phyloP scores from a whole-genome alignment of 176 grass and related monocot genomes.

The Tuctoria greenei region DNA sequence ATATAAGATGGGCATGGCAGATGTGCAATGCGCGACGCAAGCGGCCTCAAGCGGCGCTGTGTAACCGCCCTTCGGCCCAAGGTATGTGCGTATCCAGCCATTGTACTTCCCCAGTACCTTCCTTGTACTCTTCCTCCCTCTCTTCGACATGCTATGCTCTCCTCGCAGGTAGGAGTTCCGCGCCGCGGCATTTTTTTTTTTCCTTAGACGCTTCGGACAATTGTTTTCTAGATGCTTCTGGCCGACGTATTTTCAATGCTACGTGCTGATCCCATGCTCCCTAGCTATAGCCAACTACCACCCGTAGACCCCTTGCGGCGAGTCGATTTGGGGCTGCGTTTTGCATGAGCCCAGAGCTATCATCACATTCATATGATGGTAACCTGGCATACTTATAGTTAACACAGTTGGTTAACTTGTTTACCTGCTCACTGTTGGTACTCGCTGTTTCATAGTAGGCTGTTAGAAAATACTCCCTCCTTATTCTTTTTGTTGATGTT shows the following conservation, averaged over 20 bases:
- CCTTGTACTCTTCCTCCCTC: conserved; percentile 31
- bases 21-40: conserved; percentile 15
- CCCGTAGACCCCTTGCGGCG: background rate
- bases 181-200: conserved; percentile 24
- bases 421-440: too few relatives aligned
- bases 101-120: conserved; percentile 8
- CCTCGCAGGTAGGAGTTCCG: conserved; percentile 3
- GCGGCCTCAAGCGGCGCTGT: conserved; percentile 23
- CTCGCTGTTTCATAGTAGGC: too few relatives aligned
- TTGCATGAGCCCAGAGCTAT: too few relatives aligned
- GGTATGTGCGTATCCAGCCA: conserved; percentile 37
- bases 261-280: conserved; percentile 19
- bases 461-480: too few relatives aligned
- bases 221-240: conserved; percentile 1
- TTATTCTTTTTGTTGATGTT: background rate
- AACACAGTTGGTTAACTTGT: too few relatives aligned
- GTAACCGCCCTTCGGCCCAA: conserved; percentile 29
- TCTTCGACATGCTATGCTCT: conserved; percentile 24
- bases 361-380: background rate
- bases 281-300: background rate
- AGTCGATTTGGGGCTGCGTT: background rate
- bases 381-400: background rate
- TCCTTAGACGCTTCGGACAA: background rate
- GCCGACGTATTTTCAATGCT: conserved; percentile 11
- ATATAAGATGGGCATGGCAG: conserved; percentile 23